These are phyloP conservation scores for Blastobotrys illinoisensis DNA, from an alignment of 1,139 yeast species.

Conservation along the genomic window DNA sequence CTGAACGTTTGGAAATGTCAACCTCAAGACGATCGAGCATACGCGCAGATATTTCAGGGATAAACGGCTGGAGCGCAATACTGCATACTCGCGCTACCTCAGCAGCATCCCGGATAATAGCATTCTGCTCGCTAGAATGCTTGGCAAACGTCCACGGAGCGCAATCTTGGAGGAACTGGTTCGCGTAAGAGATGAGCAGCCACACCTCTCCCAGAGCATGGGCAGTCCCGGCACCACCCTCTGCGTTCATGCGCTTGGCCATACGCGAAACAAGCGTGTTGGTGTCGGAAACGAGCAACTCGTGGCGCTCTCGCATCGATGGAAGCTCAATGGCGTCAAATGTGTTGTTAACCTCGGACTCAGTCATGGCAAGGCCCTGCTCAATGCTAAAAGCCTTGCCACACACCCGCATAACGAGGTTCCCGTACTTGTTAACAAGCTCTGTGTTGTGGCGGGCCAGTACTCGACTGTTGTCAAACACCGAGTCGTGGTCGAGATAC, in stretches of 20 bases:
- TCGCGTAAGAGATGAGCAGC: slow-evolving; percentile 55
- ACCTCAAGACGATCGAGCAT: slow-evolving; percentile 67
- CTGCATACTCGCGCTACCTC: slow-evolving; percentile 68
- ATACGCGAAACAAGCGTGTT: slow-evolving; percentile 35
- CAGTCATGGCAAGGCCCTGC: not conserved
- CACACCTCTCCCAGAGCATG: slow-evolving; percentile 58
- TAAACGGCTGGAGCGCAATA: slow-evolving; percentile 62
- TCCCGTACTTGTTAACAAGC: slow-evolving; percentile 78
- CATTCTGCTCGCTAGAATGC: slow-evolving; percentile 29
- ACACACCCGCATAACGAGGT: slow-evolving; percentile 66
- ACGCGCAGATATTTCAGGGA: slow-evolving; percentile 55
- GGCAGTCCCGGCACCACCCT: slow-evolving; percentile 45
- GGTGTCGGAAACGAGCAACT: slow-evolving; percentile 26
- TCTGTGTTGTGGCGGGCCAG: slow-evolving; percentile 51
- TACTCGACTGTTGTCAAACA: slow-evolving; percentile 61
- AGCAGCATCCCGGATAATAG: slow-evolving; percentile 55
- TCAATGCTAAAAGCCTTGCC: slow-evolving; percentile 60
- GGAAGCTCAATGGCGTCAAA: slow-evolving; percentile 6
- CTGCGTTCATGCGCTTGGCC: slow-evolving; percentile 37
- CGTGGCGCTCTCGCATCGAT: slow-evolving; percentile 10
- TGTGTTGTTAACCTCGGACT: not conserved
- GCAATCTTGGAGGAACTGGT: slow-evolving; percentile 48
- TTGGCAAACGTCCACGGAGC: slow-evolving; percentile 49
- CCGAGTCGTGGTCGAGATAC: slow-evolving; percentile 69
- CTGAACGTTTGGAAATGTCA: slow-evolving; percentile 35